Evolutionary conservation across 495 filamentous ascomycete genomes (phyloP).

Genomic region (Chaetomium cochliodes): DNA sequence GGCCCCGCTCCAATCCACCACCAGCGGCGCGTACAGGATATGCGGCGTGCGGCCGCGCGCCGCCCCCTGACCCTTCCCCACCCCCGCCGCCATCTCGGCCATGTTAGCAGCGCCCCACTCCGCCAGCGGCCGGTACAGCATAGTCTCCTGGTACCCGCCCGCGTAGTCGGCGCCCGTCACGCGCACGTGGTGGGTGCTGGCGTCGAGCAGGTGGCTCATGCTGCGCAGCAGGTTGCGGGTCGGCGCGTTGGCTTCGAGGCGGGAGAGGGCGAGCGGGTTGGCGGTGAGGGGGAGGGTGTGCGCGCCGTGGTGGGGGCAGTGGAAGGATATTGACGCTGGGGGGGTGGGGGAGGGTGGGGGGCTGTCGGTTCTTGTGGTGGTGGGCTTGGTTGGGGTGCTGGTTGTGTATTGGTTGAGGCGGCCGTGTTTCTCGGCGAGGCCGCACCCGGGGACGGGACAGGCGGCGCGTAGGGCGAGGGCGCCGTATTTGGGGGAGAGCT

Average conservation of each 20-base stretch:
- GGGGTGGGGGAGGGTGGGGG: slow-evolving; percentile 22
- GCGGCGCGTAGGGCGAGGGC: slow-evolving; percentile 29
- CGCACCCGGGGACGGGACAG: slow-evolving; percentile 29
- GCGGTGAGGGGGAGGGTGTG: slow-evolving; percentile 15
- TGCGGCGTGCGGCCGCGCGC: slow-evolving; percentile 15
- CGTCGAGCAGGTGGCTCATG: slow-evolving; percentile 25
- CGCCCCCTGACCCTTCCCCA: background rate
- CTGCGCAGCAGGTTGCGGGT: slow-evolving; percentile 25
- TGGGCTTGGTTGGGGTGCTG: slow-evolving; percentile 10
- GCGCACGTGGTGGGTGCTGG: slow-evolving; percentile 25
- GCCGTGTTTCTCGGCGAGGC: slow-evolving; percentile 26
- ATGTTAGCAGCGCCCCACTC: slow-evolving; percentile 25
- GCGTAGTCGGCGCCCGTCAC: slow-evolving; percentile 36
- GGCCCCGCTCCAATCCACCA: slow-evolving; percentile 37
- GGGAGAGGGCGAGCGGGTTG: slow-evolving; percentile 3
- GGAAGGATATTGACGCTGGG: background rate
- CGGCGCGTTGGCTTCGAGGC: slow-evolving; percentile 35
- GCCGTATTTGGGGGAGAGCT: slow-evolving; percentile 34
- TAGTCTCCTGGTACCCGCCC: slow-evolving; percentile 33
- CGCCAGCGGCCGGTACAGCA: slow-evolving; percentile 26
- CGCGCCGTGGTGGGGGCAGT: slow-evolving; percentile 14
- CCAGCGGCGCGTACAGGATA: slow-evolving; percentile 32
- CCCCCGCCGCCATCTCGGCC: background rate
- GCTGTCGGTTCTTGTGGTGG: background rate
- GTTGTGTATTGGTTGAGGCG: slow-evolving; percentile 25